Evolutionary conservation across 192 early-diverging fungal species (phyloP), one percentile per base, ranked within the genome.

Genomic region (Coemansia sp.): DNA sequence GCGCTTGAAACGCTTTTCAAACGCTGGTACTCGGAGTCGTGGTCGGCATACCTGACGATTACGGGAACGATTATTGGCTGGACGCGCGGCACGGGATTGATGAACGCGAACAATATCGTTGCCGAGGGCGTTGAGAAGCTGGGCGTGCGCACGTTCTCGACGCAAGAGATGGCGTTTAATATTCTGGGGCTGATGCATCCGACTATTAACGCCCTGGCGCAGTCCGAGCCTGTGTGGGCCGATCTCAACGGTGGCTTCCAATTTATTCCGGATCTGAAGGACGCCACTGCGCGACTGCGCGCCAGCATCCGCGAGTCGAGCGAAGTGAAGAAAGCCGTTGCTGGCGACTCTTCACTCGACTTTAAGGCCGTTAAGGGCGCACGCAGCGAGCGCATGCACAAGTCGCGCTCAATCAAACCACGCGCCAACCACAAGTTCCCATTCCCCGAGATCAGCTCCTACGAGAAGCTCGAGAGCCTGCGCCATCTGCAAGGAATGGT

Each of bases 131-230:
- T 97, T 49, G 95, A 97, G 79, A 86, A 88, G 64, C 85, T 93
- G 47, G 95, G 95, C 57, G 89, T 92, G 26, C 88, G 93, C 70
- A 97, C 95, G 30, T 97, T 96, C 88, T 93, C 92, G 24, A 85
- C 90, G 58, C 85, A 89, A 73, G 95, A 97, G 81, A 97, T 96
- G 93, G 92, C 93, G 16, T 97, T 97, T 87, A 96, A 94, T 84
- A 86, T 97, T 49, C 74, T 97, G 27, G 92, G 90, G 82, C 88
- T 97, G 22, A 86, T 95, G 82, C 93, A 97, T 71, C 90, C 89
- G 61, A 83, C 80, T 44, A 90, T 97, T 62, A 87, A 86, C 57
- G 88, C 90, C 60, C 78, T 91, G 49, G 86, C 87, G 59, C 86
- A 87, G 65, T 64, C 84, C 22, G 91, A 94, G 78, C 92, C 94